Percentiles rank a stretch among this genome's conserved stretches.
phyloP scores from a whole-genome alignment of 805 yeast species.

The Metschnikowia kunwiensis region DNA sequence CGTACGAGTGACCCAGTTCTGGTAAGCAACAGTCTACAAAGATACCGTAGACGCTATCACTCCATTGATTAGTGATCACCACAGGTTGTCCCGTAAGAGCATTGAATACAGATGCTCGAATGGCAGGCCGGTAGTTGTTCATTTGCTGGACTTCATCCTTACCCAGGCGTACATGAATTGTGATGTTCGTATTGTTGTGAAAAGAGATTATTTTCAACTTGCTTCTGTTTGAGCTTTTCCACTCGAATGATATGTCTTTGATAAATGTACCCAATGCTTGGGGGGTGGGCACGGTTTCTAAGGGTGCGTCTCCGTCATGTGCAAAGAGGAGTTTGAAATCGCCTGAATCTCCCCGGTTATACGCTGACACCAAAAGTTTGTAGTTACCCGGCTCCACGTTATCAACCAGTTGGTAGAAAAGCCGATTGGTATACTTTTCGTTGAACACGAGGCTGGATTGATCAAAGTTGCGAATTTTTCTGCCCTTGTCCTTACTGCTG shows the following conservation, averaged over 20 bases:
- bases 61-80: constrained; percentile 37
- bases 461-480: constrained; percentile 22
- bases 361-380: constrained; percentile 47
- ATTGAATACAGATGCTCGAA: constrained; percentile 45
- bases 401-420: constrained; percentile 22
- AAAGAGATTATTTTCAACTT: constrained; percentile 28
- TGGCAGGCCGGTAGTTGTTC: constrained; percentile 40
- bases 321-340: constrained; percentile 33
- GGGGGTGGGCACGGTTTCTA: constrained; percentile 18
- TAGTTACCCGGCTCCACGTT: constrained; percentile 37
- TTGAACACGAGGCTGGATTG: constrained; percentile 24
- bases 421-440: constrained; percentile 36
- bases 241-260: constrained; percentile 24
- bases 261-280: constrained; percentile 36
- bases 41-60: constrained; percentile 43
- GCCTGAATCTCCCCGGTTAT: constrained; percentile 28
- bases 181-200: constrained; percentile 21
- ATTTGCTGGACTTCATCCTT: constrained; percentile 7
- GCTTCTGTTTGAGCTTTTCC: constrained; percentile 41
- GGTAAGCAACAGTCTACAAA: constrained; percentile 32
- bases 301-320: constrained; percentile 16
- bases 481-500: constrained; percentile 23
- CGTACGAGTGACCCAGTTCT: constrained; percentile 27
- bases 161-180: constrained; percentile 27
- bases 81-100: constrained; percentile 27